phyloP scores from a whole-genome alignment of 2,329 filamentous ascomycete genomes.

The Epichloe baconii region DNA sequence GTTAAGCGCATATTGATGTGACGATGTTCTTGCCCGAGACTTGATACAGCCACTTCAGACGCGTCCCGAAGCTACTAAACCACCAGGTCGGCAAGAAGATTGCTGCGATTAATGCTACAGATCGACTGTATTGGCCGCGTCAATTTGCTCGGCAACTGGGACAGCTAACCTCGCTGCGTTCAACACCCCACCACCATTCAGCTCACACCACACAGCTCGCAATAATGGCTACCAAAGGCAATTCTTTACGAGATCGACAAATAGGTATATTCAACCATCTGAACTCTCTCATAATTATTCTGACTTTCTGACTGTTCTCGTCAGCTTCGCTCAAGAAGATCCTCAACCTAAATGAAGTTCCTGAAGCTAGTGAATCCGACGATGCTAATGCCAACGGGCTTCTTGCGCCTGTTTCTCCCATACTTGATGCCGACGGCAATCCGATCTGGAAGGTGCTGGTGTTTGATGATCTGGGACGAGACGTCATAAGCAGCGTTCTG shows the following conservation, averaged over 20 bases:
- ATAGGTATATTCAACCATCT: conserved; percentile 24
- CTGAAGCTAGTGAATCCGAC: conserved; percentile 45
- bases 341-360: conserved; percentile 78
- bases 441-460: conserved; percentile 97
- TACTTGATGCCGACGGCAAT: conserved; percentile 75
- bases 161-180: not conserved
- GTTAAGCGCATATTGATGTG: not conserved
- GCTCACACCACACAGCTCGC: not conserved
- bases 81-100: not conserved
- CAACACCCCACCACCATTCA: not conserved
- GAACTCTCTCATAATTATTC: not conserved
- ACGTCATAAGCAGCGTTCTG: conserved; percentile 94
- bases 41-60: not conserved
- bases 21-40: not conserved
- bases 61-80: not conserved
- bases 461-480: conserved; percentile 80
- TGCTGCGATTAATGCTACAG: not conserved
- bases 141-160: not conserved
- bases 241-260: conserved; percentile 37
- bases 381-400: conserved; percentile 52
- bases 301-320: conserved; percentile 3
- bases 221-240: conserved; percentile 33
- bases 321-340: conserved; percentile 87
- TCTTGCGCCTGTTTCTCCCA: conserved; percentile 57
- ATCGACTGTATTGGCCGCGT: not conserved